Evolutionary conservation across 345 rosid species (phyloP).

Genomic region (Murraya paniculata): DNA sequence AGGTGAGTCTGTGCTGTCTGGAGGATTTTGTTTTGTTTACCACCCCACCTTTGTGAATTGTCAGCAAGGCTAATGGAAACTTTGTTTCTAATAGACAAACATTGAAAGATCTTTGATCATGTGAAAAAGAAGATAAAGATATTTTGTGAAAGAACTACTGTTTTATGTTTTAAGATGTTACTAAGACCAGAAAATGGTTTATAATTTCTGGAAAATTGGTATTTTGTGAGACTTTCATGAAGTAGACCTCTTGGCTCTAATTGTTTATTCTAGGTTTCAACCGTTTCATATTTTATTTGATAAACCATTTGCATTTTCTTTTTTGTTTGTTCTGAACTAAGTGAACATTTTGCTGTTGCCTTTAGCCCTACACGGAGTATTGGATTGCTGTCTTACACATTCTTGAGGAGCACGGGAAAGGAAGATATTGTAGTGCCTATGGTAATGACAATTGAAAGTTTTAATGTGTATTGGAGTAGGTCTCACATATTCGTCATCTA

Average conservation of each 20-base stretch:
- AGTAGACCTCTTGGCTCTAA: not conserved
- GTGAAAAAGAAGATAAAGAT: not conserved
- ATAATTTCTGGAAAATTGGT: not conserved
- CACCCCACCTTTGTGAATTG: not conserved
- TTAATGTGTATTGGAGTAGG: not conserved
- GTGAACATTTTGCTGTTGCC: constrained; percentile 27
- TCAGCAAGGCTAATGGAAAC: not conserved
- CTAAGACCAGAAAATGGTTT: not conserved
- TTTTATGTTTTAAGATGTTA: not conserved
- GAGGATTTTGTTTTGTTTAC: too few species aligned
- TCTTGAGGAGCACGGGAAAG: constrained; percentile 87
- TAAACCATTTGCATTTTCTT: not conserved
- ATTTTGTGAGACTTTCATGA: not conserved
- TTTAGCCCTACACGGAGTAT: constrained; percentile 83
- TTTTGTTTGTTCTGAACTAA: constrained; percentile 6
- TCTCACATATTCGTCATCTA: not conserved
- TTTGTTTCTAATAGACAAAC: not conserved
- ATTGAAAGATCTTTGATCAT: not conserved
- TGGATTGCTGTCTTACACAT: constrained; percentile 88
- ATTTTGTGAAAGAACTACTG: not conserved
- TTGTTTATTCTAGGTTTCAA: not conserved
- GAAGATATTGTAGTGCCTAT: constrained; percentile 95
- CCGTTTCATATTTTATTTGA: not conserved
- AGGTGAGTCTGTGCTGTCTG: not conserved
- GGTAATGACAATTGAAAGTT: constrained; percentile 45